Evolutionary conservation across 495 filamentous ascomycete genomes (phyloP), one percentile per base, ranked within the genome.

Genomic region (Pseudevernia furfuracea): DNA sequence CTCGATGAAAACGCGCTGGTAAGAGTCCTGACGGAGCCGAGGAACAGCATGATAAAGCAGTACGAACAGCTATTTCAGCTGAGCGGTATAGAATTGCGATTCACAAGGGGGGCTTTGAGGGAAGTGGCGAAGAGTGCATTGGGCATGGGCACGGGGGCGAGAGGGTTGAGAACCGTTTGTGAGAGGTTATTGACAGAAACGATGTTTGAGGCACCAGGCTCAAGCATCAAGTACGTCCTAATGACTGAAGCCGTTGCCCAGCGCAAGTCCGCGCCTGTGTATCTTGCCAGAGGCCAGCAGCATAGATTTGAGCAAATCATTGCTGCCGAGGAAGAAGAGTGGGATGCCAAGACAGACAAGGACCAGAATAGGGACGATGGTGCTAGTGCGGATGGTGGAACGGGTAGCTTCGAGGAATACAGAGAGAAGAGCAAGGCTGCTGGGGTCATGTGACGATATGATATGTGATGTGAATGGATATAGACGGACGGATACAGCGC

Each of bases 21-120:
- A 25, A 82, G 91, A 61, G 94, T 97, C 63, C 84, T 97, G 36
- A 97, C 89, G 11, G 93, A 97, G 72, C 94, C 94, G 14, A 84
- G 88, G 60, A 96, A 97, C 74, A 88, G 86, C 43, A 80, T 98
- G 1, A 77, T 96, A 7, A 84, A 83, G 34, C 94, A 98, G 74
- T 96, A 96, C 75, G 87, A 84, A 1, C 85, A 89, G 17, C 84
- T 95, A 0, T 96, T 98, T 71, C 81, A 85, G 19, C 89, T 94
- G 4, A 91, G 87, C 36, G 88, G 87, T 7, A 88, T 95, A 60
- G 87, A 90, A 70, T 80, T 98, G 12, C 85, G 84, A 63, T 92
- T 97, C 76, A 96, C 93, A 2, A 87, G 84, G 7, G 81, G 83
- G 2, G 89, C 93, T 7, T 76, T 98, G 32, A 81, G 84, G 60